phyloP scores from a whole-genome alignment of 805 yeast species.

The Candida schatavii region DNA sequence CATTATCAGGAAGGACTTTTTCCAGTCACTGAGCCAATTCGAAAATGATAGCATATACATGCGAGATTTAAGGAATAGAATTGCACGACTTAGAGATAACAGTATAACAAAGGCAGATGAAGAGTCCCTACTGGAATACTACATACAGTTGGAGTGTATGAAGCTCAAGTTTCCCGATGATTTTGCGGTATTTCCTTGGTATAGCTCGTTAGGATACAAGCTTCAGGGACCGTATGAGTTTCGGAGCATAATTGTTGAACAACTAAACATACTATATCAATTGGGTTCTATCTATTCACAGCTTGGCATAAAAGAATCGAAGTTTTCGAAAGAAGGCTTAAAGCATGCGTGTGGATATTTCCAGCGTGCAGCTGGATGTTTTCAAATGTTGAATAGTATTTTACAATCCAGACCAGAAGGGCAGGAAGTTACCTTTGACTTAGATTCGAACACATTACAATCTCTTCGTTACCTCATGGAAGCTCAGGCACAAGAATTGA shows the following conservation, averaged over 20 bases:
- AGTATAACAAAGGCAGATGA: constrained; percentile 32
- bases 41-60: constrained; percentile 32
- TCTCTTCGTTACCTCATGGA: constrained; percentile 54
- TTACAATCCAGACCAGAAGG: neutral
- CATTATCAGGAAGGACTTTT: constrained; percentile 47
- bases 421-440: constrained; percentile 26
- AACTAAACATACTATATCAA: constrained; percentile 62
- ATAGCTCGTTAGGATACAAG: constrained; percentile 59
- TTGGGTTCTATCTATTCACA: constrained; percentile 63
- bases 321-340: constrained; percentile 50
- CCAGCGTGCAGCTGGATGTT: constrained; percentile 72
- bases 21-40: constrained; percentile 35
- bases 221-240: constrained; percentile 45
- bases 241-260: constrained; percentile 57
- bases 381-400: constrained; percentile 24
- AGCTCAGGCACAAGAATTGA: constrained; percentile 86
- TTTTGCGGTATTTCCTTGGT: constrained; percentile 67
- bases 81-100: constrained; percentile 31
- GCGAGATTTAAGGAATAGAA: constrained; percentile 41
- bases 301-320: constrained; percentile 47
- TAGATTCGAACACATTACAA: constrained; percentile 49
- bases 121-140: constrained; percentile 44
- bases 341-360: constrained; percentile 62
- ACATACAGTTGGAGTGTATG: constrained; percentile 41
- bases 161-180: constrained; percentile 62